Base-by-base conservation (phyloP, 106 monocot species). In the Iris macrosiphon region DNA sequence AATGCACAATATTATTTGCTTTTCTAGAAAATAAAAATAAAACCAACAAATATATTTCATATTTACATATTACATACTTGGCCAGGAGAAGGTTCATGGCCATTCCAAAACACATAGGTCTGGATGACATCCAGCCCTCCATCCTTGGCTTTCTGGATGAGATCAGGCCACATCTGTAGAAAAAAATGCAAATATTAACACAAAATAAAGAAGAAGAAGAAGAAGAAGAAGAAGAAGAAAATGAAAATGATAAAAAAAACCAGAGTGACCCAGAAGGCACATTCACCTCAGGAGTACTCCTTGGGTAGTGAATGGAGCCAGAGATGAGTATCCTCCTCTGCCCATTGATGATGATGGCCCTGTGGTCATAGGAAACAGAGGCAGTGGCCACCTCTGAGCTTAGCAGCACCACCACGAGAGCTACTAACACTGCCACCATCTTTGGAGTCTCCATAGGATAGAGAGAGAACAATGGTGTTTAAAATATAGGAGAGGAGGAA, bases 41-140 rank as follows among this genome's bases (percentile, higher is more conserved):
- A n/a, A n/a, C n/a, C 5, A n/a, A 42, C 17, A 14, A n/a, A 42
- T 42, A 4, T 14, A 0, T 42, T 42, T 11, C 14, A 14, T 0
- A 42, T 42, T 5, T 41, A 12, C 4, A 14, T 2, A 14, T 37
- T 41, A 25, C 56, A 16, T 64, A 88, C 88, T 75, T 79, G 69
- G 30, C 80, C 89, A 22, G 66, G 84, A 21, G 70, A 71, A 11
- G 89, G 89, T 43, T 89, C 89, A 33, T 89, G 89, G 22, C 89
- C 89, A 38, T 89, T 89, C 89, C 89, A 89, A 69, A 89, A 89
- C 27, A 89, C 89, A 58, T 89, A 89, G 31, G 89, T 89, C 63
- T 89, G 84, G 9, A 89, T 80, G 16, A 83, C 83, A 65, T 89
- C 89, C 60, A 89, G 67, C n/a, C 89, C 89, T 0, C 84, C 89